Conservation (phyloP, 2,329 filamentous ascomycete genomes). For the Nemania diffusa region DNA sequence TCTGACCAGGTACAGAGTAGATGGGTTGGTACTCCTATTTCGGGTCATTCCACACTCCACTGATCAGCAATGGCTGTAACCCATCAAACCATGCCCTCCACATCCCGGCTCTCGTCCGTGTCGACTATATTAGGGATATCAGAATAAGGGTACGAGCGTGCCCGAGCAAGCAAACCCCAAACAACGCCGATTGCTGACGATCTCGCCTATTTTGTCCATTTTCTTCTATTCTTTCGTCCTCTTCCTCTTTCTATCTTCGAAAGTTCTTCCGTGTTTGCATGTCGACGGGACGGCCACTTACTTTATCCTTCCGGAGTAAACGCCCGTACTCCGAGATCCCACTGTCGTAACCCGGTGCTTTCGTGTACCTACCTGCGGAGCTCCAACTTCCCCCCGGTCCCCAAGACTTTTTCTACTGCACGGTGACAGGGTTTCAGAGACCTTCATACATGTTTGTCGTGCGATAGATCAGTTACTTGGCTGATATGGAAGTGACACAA, state of each 20-base stretch:
- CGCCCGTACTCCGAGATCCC: slow-evolving; percentile 21
- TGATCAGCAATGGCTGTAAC: slow-evolving; percentile 27
- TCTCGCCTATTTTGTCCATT: background rate
- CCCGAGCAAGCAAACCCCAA: slow-evolving; percentile 18
- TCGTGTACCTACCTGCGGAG: background rate
- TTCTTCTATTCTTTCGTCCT: background rate
- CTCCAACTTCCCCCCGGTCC: slow-evolving; percentile 1
- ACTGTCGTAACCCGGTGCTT: slow-evolving; percentile 23
- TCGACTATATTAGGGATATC: slow-evolving; percentile 6
- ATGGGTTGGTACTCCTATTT: slow-evolving; percentile 16
- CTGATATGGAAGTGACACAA: slow-evolving; percentile 5
- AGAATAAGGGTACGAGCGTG: background rate
- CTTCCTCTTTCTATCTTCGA: background rate
- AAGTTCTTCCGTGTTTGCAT: slow-evolving; percentile 21
- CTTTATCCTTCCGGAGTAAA: slow-evolving; percentile 24
- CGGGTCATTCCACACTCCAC: slow-evolving; percentile 15
- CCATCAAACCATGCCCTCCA: slow-evolving; percentile 7
- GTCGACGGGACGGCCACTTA: slow-evolving; percentile 12
- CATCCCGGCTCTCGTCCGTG: slow-evolving; percentile 4
- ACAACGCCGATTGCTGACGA: slow-evolving; percentile 2
- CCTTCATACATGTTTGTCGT: background rate
- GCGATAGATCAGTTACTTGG: background rate
- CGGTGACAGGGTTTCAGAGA: slow-evolving; percentile 17
- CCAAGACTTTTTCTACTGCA: background rate
- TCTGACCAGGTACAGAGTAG: too few species aligned